Evolutionary conservation across 2,329 filamentous ascomycete species (phyloP).

Genomic region (Diplodia intermedia): DNA sequence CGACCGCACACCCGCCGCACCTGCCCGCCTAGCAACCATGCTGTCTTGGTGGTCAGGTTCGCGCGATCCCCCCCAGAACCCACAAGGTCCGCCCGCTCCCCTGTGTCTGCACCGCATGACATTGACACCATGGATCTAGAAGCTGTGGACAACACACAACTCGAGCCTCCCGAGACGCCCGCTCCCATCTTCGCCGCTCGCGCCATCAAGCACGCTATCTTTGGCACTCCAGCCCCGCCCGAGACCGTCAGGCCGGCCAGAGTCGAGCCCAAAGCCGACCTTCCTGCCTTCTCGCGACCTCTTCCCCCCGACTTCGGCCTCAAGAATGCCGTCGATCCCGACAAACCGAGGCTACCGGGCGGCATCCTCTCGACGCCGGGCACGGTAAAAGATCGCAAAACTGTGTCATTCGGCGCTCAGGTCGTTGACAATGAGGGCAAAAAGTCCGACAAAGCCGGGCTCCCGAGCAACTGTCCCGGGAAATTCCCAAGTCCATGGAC

Average conservation of each 20-base stretch:
- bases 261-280: constrained; percentile 3
- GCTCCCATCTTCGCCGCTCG: constrained; percentile 71
- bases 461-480: constrained; percentile 56
- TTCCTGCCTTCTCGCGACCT: background rate
- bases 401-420: constrained; percentile 65
- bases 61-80: constrained; percentile 5
- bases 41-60: constrained; percentile 45
- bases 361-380: constrained; percentile 71
- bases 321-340: constrained; percentile 8
- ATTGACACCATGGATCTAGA: constrained; percentile 24
- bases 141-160: constrained; percentile 20
- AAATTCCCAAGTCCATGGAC: constrained; percentile 61
- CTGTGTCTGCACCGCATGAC: background rate
- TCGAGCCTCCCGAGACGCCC: constrained; percentile 67
- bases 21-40: constrained; percentile 37
- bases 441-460: constrained; percentile 49
- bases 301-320: background rate
- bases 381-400: constrained; percentile 64
- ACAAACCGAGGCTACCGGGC: constrained; percentile 39
- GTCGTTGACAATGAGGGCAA: constrained; percentile 64
- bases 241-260: constrained; percentile 40
- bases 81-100: constrained; percentile 14
- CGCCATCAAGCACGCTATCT: constrained; percentile 70
- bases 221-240: constrained; percentile 66
- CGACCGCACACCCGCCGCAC: background rate